Evolutionary conservation across 192 early-diverging fungal species (phyloP), one percentile per base, ranked within the genome.

Genomic region (Thoreauomyces humboldtii): DNA sequence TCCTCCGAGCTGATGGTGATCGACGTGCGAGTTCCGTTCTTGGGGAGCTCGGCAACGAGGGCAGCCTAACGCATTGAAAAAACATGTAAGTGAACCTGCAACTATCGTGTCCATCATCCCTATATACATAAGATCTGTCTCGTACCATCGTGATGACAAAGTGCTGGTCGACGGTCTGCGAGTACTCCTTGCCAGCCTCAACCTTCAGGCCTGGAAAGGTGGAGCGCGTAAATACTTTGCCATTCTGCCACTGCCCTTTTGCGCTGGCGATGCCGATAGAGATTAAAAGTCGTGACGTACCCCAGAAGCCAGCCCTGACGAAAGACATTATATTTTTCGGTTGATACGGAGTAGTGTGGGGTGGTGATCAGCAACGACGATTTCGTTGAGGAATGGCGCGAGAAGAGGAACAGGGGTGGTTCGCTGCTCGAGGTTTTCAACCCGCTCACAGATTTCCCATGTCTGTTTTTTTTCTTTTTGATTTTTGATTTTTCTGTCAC

Each of bases 141-240:
- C 27, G 15, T 52, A 36, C 47, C 50, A 44, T 64, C 31, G 88
- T 84, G 47, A 95, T 57, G 51, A 86, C 81, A 82, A 95, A 93
- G n/a, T 88, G 74, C 47, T 77, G 72, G 50, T 91, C 87, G 27
- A 93, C 90, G 22, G 79, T 73, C 63, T 93, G 90, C 52, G 84
- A 81, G 70, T 89, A 92, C 27, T 87, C 83, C 76, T 89, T 90
- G 46, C 80, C 79, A 46, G 88, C 85, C 22, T 80, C 75, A 50
- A 92, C 79, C 55, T 81, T 83, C 45, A 92, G 74, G 54, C 87
- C 83, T 83, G 31, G 25, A 55, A 11, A 31, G 52, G 9, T 14
- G 21, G 15, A 50, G 47, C 22, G 22, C 9, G 9, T 50, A 24
- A n/a, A 41, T 9, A 41, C n/a, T n/a, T 12, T 41, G 38, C 38